phyloP scores from a whole-genome alignment of 495 filamentous ascomycete species.

The Aspergillus saccharolyticus region DNA sequence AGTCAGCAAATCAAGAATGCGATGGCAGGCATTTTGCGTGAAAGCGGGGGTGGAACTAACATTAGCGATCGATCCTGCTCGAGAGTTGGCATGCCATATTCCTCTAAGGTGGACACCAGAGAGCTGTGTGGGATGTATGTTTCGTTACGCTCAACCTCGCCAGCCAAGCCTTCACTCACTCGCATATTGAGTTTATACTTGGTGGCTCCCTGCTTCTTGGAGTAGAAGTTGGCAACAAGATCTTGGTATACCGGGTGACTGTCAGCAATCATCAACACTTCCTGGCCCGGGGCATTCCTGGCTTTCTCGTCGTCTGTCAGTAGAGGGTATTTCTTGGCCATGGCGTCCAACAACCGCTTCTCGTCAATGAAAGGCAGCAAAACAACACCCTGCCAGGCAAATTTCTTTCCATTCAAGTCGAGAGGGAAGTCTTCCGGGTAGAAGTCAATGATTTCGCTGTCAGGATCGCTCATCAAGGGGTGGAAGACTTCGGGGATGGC shows the following conservation, averaged over 20 bases:
- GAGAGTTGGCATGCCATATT: constrained; percentile 64
- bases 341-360: constrained; percentile 74
- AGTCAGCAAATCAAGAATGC: constrained; percentile 31
- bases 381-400: constrained; percentile 94
- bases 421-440: constrained; percentile 92
- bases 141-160: constrained; percentile 76
- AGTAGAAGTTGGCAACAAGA: constrained; percentile 77
- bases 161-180: constrained; percentile 70
- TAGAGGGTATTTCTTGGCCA: constrained; percentile 74
- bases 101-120: constrained; percentile 59
- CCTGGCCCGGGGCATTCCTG: constrained; percentile 76
- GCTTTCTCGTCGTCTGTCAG: constrained; percentile 70
- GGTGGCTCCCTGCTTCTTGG: constrained; percentile 67
- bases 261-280: constrained; percentile 79
- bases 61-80: constrained; percentile 80
- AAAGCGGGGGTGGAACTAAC: constrained; percentile 41
- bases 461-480: constrained; percentile 74
- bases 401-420: constrained; percentile 97
- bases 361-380: constrained; percentile 96
- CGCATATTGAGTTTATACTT: constrained; percentile 66
- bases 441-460: constrained; percentile 93
- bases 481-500: constrained; percentile 85
- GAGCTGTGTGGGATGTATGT: constrained; percentile 68
- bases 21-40: background rate
- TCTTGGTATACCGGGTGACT: constrained; percentile 77